Conservation (phyloP, 2,329 filamentous ascomycete genomes). For the Gnomoniopsis sp. region DNA sequence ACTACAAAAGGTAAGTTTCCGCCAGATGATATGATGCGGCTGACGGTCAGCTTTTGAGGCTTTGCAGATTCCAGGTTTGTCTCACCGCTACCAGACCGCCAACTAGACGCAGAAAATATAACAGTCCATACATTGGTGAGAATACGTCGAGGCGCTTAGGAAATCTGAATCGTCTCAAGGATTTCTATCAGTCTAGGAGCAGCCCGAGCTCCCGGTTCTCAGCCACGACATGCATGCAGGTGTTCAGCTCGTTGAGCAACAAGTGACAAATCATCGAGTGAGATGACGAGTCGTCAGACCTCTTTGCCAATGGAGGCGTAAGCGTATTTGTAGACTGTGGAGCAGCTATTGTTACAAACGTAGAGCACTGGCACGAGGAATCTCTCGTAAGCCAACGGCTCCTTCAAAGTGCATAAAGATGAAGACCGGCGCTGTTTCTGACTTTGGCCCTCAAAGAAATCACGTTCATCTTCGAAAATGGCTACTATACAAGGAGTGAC, state of each 20-base stretch:
- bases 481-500: conserved; percentile 8
- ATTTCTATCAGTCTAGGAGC: no score
- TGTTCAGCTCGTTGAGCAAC: no score
- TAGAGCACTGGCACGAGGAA: no score
- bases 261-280: no score
- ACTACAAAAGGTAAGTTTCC: background rate
- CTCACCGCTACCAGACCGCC: background rate
- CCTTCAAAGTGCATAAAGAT: background rate
- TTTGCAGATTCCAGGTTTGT: background rate
- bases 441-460: background rate
- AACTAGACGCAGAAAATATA: background rate
- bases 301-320: no score
- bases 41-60: background rate
- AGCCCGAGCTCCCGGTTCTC: no score
- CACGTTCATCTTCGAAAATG: background rate
- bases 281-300: no score
- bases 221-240: no score
- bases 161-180: background rate
- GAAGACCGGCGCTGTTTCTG: background rate
- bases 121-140: background rate
- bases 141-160: background rate
- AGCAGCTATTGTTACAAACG: no score
- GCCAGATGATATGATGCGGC: background rate
- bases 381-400: no score
- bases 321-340: no score